Evolutionary conservation across 2,329 filamentous ascomycete genomes (phyloP), one percentile per base, ranked within the genome.

Genomic region (Hypoxylon sp.): DNA sequence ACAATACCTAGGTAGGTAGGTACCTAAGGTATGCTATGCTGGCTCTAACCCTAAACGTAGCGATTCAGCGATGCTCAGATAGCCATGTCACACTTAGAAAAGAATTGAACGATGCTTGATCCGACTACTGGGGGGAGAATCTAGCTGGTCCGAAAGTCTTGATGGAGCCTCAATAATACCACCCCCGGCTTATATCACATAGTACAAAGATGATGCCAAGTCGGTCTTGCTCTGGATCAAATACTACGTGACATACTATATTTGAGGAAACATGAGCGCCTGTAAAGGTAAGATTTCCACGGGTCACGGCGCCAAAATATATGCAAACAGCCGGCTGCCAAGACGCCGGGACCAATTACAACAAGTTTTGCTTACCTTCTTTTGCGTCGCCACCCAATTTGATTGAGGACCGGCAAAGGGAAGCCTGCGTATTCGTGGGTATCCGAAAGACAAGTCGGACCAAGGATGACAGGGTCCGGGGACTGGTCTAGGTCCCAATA

Each of bases 341-440:
- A 43, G 38, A 43, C 7, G 17, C 17, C 38, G 17, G 38, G 38
- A 43, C 38, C 38, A 43, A 43, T 43, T 43, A 5, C 17, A 21
- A 19, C 17, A 19, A 17, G 10, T 21, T 11, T 11, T 21, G 17
- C 10, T 21, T 17, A 43, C 38, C 38, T 43, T 43, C 17, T 43
- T 43, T 43, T 43, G 17, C 7, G 6, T 43, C 21, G 38, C 7
- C 9, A 43, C 38, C 38, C 38, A 43, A 43, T 11, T 19, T 19
- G 17, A n/a, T 43, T 11, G 13, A 43, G 38, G 17, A 13, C 17
- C 38, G n/a, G 38, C 38, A 43, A 43, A 43, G 11, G 38, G 38
- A 19, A 43, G 38, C 38, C 38, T 43, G 38, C 17, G 38, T 43
- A 43, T 43, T 43, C 38, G 38, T 17, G n/a, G n/a, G 38, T n/a